A percentile compares a stretch with the other conserved stretches of the same genome.
Conservation (phyloP, 306 rosid species). For the Sindora glabra region DNA sequence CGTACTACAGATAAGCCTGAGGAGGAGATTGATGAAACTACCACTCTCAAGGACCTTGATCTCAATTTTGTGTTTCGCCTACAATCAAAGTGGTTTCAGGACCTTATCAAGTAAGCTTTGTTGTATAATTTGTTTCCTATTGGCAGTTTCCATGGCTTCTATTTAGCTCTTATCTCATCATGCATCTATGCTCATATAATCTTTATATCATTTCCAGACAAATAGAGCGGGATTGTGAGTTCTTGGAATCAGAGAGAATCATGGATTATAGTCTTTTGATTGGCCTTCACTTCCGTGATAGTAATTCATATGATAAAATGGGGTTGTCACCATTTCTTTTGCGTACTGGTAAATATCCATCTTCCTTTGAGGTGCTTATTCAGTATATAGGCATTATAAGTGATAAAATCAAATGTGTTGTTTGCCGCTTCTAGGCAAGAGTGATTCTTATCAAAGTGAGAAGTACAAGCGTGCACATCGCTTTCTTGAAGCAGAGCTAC, state of each 20-base stretch:
- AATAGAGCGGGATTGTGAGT: conserved; percentile 80
- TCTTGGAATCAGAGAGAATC: conserved; percentile 85
- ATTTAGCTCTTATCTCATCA: background rate
- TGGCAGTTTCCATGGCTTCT: background rate
- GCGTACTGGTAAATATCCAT: conserved; percentile 61
- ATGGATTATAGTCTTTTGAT: conserved; percentile 98
- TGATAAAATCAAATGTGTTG: conserved; percentile 5
- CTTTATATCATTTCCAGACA: conserved; percentile 47
- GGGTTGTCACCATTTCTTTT: conserved; percentile 77
- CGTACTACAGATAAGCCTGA: conserved; percentile 71
- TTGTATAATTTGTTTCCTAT: background rate
- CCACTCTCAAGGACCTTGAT: conserved; percentile 93
- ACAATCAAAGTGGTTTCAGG: conserved; percentile 54
- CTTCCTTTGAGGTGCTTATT: background rate
- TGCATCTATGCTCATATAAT: conserved; percentile 14
- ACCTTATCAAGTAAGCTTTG: conserved; percentile 60
- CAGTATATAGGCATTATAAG: background rate
- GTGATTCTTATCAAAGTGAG: conserved; percentile 80
- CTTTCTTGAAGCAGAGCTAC: conserved; percentile 91
- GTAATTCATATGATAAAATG: conserved; percentile 65
- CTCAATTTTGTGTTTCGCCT: conserved; percentile 87
- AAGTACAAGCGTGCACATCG: conserved; percentile 92
- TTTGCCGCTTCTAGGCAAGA: conserved; percentile 44
- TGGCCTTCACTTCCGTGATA: conserved; percentile 89
- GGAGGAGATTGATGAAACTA: conserved; percentile 91